Evolutionary conservation across 2,329 filamentous ascomycete genomes (phyloP).

Genomic region (Colletotrichum karsti): DNA sequence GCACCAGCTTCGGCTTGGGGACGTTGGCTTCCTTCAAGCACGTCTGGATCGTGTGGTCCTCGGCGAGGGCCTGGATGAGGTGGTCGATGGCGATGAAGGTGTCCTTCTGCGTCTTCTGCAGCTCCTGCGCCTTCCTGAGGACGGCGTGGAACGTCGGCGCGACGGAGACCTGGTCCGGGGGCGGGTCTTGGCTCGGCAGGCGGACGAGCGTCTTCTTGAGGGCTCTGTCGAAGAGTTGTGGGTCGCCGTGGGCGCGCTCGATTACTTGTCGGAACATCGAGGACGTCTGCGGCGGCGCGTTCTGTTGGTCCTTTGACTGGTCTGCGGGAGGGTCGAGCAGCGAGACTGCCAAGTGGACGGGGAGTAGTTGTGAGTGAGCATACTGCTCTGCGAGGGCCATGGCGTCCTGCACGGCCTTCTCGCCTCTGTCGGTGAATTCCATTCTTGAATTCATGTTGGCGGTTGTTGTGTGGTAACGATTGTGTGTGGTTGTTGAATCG

Average conservation of each 20-base stretch:
- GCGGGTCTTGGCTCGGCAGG: constrained; percentile 92
- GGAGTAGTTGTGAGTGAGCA: constrained; percentile 88
- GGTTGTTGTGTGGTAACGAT: constrained; percentile 31
- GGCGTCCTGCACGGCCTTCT: constrained; percentile 89
- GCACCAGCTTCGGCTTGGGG: constrained; percentile 88
- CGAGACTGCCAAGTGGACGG: constrained; percentile 87
- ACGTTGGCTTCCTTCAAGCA: constrained; percentile 88
- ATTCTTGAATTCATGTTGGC: constrained; percentile 76
- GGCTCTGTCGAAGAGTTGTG: constrained; percentile 85
- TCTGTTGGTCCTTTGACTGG: constrained; percentile 84
- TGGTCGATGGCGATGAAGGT: constrained; percentile 95
- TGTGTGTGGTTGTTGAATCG: constrained; percentile 29
- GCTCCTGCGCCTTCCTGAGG: constrained; percentile 83
- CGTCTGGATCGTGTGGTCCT: constrained; percentile 78
- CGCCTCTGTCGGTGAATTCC: constrained; percentile 94
- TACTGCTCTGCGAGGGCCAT: constrained; percentile 90
- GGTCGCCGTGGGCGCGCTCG: constrained; percentile 91
- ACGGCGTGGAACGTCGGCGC: constrained; percentile 85
- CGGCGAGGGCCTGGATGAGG: constrained; percentile 83
- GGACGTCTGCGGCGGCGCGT: constrained; percentile 69
- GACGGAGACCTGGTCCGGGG: constrained; percentile 86
- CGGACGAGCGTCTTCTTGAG: constrained; percentile 93
- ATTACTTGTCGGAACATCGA: constrained; percentile 96
- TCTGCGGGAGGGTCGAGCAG: constrained; percentile 80
- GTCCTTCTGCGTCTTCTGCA: constrained; percentile 98